Base-by-base conservation (phyloP, 306 rosid species). In the Rosa lucieae region DNA sequence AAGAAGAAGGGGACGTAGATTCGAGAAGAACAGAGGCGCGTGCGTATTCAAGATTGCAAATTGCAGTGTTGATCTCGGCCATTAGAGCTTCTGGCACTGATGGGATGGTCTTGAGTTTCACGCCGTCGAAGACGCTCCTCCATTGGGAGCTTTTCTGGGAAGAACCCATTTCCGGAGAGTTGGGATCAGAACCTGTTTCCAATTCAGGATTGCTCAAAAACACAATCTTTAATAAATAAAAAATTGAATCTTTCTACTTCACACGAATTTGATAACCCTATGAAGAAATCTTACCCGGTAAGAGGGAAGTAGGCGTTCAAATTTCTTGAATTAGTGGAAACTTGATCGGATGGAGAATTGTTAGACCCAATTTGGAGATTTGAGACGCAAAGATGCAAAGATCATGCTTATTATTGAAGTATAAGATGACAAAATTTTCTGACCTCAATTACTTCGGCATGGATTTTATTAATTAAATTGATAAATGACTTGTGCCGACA, bases 1-100 rank as follows among this genome's bases (percentile, higher is more conserved):
- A 65, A 6, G 70, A 18, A 17, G 51, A 69, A 18, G 65, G 37
- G 12, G 80, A 69, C 48, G 82, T 70, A 35, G 87, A 71, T 29
- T 89, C 90, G 6, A 92, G 88, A 17, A 13, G 5, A 37, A 83
- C 88, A 43, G 93, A 84, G 68, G 93, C 93, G 55, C 95, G 90
- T 37, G 89, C 74, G 76, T 86, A 74, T 72, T 95, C 99, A 0
- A 95, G 89, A 73, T 82, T 93, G 1, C 90, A 87, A 59, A 95
- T 95, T 5, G 99, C 98, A 5, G 90, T 76, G 76, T 91, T 89
- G 77, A 90, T 90, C 90, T 95, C 99, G 6, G 87, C 87, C 93
- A 89, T 89, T 10, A 92, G 81, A 5, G 93, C 88, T 77, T 92
- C 97, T 26, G 99, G 99, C 47, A 88, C 82, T 17, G 91, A 85